Evolutionary conservation across 2,329 filamentous ascomycete genomes (phyloP), one percentile per base, ranked within the genome.

Genomic region (Botryotinia narcissicola): DNA sequence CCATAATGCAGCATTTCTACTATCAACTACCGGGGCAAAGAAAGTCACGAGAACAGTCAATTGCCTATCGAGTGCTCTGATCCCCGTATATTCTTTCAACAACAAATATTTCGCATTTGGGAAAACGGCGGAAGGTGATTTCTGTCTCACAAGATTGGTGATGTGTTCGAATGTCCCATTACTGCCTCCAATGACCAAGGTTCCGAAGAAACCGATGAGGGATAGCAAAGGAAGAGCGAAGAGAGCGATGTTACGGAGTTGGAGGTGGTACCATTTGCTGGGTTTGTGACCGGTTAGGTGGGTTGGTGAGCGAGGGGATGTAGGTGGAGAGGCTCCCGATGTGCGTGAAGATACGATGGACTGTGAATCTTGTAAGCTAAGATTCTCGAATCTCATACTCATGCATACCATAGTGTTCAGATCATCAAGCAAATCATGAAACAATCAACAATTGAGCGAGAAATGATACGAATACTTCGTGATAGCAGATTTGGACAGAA

Each of bases 131-230:
- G 73, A 3, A 10, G 64, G 44, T 20, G 40, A 32, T 20, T 74
- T 73, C 35, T 74, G 60, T 6, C n/a, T 42, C 3, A 76, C 32
- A 18, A 78, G 37, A 4, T 25, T 72, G 22, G 44, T 42, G 51
- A 80, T 73, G 8, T 40, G 35, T 46, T 72, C 63, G 44, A 78
- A 75, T n/a, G 75, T 76, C 1, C 78, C 78, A 74, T 80, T 79
- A 16, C n/a, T 32, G 12, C 32, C 40, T 22, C 69, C 73, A 2
- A 80, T 74, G 20, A 51, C 37, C 61, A 67, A 74, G 25, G 77
- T 78, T 29, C 73, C 73, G 37, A 72, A 77, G 4, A 59, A 42
- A 1, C 77, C 78, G 3, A 73, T 9, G 2, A 78, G 40, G 3
- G 75, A 78, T 25, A 80, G 70, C 10, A 78, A 9, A 14, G 78